Conservation (phyloP, 2,329 filamentous ascomycete genomes). For the Hirsutella minnesotensis region DNA sequence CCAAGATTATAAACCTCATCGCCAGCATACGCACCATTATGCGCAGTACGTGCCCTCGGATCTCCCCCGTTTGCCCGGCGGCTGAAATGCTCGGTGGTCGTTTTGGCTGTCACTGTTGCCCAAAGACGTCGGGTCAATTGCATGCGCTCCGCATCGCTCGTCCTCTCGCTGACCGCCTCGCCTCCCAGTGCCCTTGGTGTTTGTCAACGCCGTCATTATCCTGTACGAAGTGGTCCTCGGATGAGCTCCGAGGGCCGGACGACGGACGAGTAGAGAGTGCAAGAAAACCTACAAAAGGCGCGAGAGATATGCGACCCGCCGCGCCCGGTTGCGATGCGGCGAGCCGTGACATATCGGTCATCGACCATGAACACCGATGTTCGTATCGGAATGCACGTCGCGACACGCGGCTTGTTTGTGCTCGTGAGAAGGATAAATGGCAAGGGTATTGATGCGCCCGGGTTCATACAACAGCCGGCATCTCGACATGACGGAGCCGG, state of each 20-base stretch:
- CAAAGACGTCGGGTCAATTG: too few relatives aligned
- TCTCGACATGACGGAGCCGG: too few relatives aligned
- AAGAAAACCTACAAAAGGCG: not conserved
- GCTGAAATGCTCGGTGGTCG: too few relatives aligned
- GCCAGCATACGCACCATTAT: slow-evolving; percentile 83
- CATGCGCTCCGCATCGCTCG: too few relatives aligned
- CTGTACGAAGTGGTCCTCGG: slow-evolving; percentile 70
- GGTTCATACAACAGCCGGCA: not conserved
- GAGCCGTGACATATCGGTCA: too few relatives aligned
- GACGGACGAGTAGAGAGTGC: not conserved
- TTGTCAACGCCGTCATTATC: slow-evolving; percentile 73
- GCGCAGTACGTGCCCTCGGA: slow-evolving; percentile 57
- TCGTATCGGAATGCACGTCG: too few relatives aligned
- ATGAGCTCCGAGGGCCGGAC: slow-evolving; percentile 23
- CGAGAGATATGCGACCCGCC: too few relatives aligned
- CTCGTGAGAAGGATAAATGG: not conserved
- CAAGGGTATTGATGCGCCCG: not conserved
- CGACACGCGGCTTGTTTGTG: too few relatives aligned
- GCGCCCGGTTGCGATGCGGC: too few relatives aligned
- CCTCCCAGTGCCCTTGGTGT: slow-evolving; percentile 67
- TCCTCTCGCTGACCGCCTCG: not conserved
- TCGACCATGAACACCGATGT: too few relatives aligned
- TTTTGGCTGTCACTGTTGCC: too few relatives aligned
- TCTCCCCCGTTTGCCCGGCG: not conserved
- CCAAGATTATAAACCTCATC: slow-evolving; percentile 80